Evolutionary conservation across 306 rosid genomes (phyloP).

Genomic region (Casuarina equisetifolia): DNA sequence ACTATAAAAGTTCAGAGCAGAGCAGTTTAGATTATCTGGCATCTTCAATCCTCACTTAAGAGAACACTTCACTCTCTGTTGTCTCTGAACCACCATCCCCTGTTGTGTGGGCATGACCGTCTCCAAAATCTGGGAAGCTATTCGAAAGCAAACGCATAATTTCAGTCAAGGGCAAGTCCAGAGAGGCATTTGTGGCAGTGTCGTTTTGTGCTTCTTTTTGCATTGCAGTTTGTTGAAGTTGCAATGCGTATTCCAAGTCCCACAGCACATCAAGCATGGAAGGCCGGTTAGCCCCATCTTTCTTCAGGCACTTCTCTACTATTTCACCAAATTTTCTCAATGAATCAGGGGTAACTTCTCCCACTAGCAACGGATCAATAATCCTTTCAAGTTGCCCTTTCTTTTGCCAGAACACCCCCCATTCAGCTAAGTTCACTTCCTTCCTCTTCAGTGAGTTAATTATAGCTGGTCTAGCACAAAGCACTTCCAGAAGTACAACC

Average conservation of each 20-base stretch:
- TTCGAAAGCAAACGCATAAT: slow-evolving; percentile 38
- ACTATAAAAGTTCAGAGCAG: too few species aligned
- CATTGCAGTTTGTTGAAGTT: slow-evolving; percentile 41
- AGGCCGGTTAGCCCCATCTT: slow-evolving; percentile 45
- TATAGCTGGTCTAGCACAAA: slow-evolving; percentile 52
- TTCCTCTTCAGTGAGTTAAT: slow-evolving; percentile 29
- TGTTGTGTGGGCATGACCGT: slow-evolving; percentile 10
- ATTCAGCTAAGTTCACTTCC: slow-evolving; percentile 49
- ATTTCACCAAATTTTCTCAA: slow-evolving; percentile 40
- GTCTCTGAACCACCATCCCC: slow-evolving; percentile 26
- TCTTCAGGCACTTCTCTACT: slow-evolving; percentile 41
- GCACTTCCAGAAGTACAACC: slow-evolving; percentile 52
- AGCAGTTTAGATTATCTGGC: slow-evolving; percentile 22
- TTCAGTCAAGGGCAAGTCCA: slow-evolving; percentile 30
- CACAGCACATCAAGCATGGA: slow-evolving; percentile 52
- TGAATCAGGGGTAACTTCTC: slow-evolving; percentile 36
- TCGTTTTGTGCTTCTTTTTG: slow-evolving; percentile 30
- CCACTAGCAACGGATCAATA: slow-evolving; percentile 40
- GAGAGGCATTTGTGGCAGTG: slow-evolving; percentile 23
- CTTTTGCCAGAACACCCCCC: slow-evolving; percentile 44
- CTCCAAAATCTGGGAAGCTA: slow-evolving; percentile 27
- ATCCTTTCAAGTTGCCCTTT: slow-evolving; percentile 16
- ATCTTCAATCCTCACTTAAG: slow-evolving; percentile 33
- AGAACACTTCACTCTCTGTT: slow-evolving; percentile 34
- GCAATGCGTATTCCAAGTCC: slow-evolving; percentile 60